Evolutionary conservation across 768 basidiomycete species (phyloP).

Genomic region (Gymnopilus dilepis): DNA sequence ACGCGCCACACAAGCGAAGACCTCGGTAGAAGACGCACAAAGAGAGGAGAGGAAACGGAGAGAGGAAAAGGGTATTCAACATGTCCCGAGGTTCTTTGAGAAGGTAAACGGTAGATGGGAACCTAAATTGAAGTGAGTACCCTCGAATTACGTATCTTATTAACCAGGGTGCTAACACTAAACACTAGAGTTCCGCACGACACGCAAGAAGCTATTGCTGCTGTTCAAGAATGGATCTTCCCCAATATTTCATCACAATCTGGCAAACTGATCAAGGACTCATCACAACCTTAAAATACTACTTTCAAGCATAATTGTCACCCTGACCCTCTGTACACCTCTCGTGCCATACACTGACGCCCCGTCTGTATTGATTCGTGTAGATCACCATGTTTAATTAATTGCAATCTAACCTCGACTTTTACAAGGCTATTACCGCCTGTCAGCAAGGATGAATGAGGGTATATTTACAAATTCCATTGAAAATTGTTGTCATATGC

Average conservation of each 20-base stretch:
- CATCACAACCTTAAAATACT: slow-evolving; percentile 11
- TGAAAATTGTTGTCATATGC: slow-evolving; percentile 9
- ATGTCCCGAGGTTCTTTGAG: slow-evolving; percentile 84
- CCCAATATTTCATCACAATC: slow-evolving; percentile 22
- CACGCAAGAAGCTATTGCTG: slow-evolving; percentile 65
- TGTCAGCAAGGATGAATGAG: slow-evolving; percentile 28
- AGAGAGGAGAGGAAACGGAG: slow-evolving; percentile 76
- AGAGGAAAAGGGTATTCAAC: slow-evolving; percentile 73
- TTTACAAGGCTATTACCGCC: slow-evolving; percentile 31
- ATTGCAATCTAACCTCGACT: slow-evolving; percentile 36
- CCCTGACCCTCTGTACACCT: neutral
- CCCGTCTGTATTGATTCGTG: no score
- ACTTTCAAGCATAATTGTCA: slow-evolving; percentile 8
- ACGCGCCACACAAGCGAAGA: slow-evolving; percentile 89
- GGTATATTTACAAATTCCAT: slow-evolving; percentile 32
- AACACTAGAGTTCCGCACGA: slow-evolving; percentile 69
- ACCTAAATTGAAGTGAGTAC: slow-evolving; percentile 73
- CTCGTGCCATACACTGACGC: slow-evolving; percentile 14
- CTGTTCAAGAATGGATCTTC: slow-evolving; percentile 84
- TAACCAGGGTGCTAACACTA: slow-evolving; percentile 11
- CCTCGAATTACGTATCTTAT: neutral
- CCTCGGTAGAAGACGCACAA: slow-evolving; percentile 89
- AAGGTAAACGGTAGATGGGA: slow-evolving; percentile 77
- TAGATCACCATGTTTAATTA: no score
- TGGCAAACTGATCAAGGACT: neutral